Evolutionary conservation across 1,284 basidiomycete species (phyloP).

Genomic region (Rhodotorula sp.): DNA sequence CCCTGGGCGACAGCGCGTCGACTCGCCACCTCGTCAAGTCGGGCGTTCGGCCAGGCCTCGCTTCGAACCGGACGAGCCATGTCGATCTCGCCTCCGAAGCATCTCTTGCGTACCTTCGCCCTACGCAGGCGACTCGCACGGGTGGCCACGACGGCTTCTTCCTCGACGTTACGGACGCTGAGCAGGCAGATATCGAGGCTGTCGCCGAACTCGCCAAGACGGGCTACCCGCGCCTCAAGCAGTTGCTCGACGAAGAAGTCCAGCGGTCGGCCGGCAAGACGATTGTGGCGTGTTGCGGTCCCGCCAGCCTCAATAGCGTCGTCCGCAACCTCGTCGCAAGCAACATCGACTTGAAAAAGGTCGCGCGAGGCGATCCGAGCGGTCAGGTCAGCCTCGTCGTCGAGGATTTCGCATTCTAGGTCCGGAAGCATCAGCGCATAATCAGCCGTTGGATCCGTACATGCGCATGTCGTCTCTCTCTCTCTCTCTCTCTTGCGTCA

Average conservation of each 20-base stretch:
- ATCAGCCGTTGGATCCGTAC: no score
- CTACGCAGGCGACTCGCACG: not conserved
- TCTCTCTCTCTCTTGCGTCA: not conserved
- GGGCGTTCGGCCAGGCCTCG: not conserved
- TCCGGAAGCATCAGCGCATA: not conserved
- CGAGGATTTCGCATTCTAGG: slow-evolving; percentile 29
- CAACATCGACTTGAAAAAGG: slow-evolving; percentile 40
- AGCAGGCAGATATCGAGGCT: slow-evolving; percentile 64
- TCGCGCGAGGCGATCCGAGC: slow-evolving; percentile 29
- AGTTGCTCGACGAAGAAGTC: slow-evolving; percentile 42
- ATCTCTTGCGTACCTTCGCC: not conserved
- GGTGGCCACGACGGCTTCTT: slow-evolving; percentile 48
- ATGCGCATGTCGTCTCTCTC: not conserved
- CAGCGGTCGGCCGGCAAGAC: slow-evolving; percentile 36
- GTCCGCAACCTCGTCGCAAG: slow-evolving; percentile 42
- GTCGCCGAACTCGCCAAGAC: slow-evolving; percentile 68
- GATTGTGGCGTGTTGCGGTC: slow-evolving; percentile 42
- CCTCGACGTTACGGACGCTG: slow-evolving; percentile 63
- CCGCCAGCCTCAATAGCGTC: slow-evolving; percentile 39
- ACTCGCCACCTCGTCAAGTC: slow-evolving; percentile 15
- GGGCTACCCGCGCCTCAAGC: slow-evolving; percentile 63
- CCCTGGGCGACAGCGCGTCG: slow-evolving; percentile 5
- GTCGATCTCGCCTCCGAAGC: not conserved
- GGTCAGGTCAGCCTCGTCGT: slow-evolving; percentile 33
- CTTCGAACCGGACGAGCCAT: slow-evolving; percentile 2